A percentile compares a stretch with the other conserved stretches of the same genome.
Conservation (phyloP, 306 rosid genomes). For the Casuarina cunninghamiana region DNA sequence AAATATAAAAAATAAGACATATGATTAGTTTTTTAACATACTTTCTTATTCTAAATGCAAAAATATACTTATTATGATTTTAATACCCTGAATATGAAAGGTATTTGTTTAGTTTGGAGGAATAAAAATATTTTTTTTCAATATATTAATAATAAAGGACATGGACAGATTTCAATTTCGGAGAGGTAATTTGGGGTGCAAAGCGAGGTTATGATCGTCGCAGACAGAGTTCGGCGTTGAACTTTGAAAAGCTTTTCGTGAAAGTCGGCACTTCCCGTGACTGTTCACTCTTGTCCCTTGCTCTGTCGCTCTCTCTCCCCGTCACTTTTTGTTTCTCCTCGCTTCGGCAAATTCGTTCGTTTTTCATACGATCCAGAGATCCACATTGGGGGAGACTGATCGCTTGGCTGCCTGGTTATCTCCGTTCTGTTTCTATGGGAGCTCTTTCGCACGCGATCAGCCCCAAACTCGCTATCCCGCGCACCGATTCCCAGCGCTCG, state of each 20-base stretch:
- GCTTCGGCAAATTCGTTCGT: not conserved
- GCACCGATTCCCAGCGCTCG: slow-evolving; percentile 26
- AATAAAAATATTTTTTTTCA: too few relatives aligned
- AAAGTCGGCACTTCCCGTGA: not conserved
- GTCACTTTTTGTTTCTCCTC: not conserved
- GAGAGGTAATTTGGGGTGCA: not conserved
- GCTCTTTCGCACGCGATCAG: slow-evolving; percentile 55
- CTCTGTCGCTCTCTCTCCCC: not conserved
- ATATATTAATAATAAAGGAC: too few relatives aligned
- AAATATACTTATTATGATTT: too few relatives aligned
- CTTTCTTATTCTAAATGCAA: too few relatives aligned
- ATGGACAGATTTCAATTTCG: too few relatives aligned
- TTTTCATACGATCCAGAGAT: not conserved
- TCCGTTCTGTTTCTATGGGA: slow-evolving; percentile 45
- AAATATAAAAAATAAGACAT: too few relatives aligned
- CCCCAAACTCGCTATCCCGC: slow-evolving; percentile 37
- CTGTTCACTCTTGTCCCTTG: not conserved
- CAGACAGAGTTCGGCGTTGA: not conserved
- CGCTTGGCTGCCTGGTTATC: slow-evolving; percentile 9
- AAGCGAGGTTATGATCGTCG: not conserved
- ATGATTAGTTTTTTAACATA: too few relatives aligned
- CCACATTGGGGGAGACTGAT: slow-evolving; percentile 6
- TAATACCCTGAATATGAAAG: too few relatives aligned
- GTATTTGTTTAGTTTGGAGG: too few relatives aligned
- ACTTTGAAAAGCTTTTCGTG: not conserved